Evolutionary conservation across 73 alveolate genomes (phyloP).

Genomic region (Paramecium biaurelia): DNA sequence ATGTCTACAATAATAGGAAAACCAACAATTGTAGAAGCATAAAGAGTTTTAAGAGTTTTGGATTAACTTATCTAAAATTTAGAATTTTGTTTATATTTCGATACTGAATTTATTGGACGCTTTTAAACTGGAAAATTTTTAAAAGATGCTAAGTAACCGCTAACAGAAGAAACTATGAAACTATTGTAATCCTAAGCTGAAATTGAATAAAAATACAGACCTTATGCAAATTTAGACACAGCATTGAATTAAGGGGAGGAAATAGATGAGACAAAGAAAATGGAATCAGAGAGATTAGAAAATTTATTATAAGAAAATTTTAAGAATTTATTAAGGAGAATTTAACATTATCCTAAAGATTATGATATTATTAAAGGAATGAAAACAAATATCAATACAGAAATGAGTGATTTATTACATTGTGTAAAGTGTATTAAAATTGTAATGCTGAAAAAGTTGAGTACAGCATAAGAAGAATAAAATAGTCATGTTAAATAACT

Average conservation of each 20-base stretch:
- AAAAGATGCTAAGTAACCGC: conserved; percentile 51
- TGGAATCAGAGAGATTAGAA: conserved; percentile 58
- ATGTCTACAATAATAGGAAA: conserved; percentile 62
- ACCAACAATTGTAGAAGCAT: conserved; percentile 65
- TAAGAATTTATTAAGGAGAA: conserved; percentile 45
- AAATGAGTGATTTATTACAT: conserved; percentile 61
- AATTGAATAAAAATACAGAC: conserved; percentile 54
- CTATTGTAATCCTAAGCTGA: conserved; percentile 52
- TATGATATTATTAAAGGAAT: conserved; percentile 49
- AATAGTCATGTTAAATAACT: conserved; percentile 48
- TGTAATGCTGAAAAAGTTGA: conserved; percentile 55
- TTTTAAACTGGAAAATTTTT: conserved; percentile 58
- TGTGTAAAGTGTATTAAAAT: conserved; percentile 57
- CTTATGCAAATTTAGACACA: conserved; percentile 49
- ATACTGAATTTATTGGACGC: conserved; percentile 53
- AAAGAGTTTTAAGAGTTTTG: conserved; percentile 55
- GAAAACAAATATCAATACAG: conserved; percentile 61
- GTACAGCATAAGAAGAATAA: conserved; percentile 64
- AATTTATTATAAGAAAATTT: conserved; percentile 51
- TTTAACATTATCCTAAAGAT: conserved; percentile 52
- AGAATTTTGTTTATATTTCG: conserved; percentile 32
- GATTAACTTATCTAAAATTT: conserved; percentile 46
- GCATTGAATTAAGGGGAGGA: conserved; percentile 53
- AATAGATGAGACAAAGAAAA: conserved; percentile 54
- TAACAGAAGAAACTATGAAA: conserved; percentile 37